phyloP scores from a whole-genome alignment of 2,329 filamentous ascomycete genomes.

The Pseudopithomyces chartarum region DNA sequence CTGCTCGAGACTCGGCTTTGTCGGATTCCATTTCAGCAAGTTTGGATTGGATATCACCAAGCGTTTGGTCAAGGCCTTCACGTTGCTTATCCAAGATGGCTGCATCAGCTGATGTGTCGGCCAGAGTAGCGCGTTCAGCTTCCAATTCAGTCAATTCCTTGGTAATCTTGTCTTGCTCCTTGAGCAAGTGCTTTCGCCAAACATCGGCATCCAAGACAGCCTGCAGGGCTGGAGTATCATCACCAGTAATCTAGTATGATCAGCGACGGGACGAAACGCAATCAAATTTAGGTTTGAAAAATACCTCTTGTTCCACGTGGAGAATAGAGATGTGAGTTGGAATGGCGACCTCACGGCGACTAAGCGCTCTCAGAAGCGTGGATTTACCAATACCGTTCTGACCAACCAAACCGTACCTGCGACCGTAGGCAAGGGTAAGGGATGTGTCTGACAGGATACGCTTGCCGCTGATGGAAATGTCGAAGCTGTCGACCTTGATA shows the following conservation, averaged over 20 bases:
- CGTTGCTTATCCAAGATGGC: constrained; percentile 82
- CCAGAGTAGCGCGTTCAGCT: constrained; percentile 74
- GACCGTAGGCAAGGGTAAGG: constrained; percentile 86
- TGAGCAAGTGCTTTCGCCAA: constrained; percentile 93
- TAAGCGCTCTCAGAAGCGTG: constrained; percentile 89
- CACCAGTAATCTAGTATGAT: constrained; percentile 74
- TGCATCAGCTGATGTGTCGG: constrained; percentile 90
- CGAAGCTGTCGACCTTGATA: constrained; percentile 95
- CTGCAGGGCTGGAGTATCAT: constrained; percentile 93
- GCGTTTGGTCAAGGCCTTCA: constrained; percentile 86
- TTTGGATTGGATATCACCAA: constrained; percentile 90
- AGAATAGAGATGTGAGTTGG: constrained; percentile 98
- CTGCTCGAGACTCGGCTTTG: constrained; percentile 93
- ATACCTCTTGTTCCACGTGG: constrained; percentile 94
- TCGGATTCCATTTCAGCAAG: constrained; percentile 98
- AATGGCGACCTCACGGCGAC: constrained; percentile 90
- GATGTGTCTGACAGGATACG: constrained; percentile 91
- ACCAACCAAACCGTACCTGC: constrained; percentile 95
- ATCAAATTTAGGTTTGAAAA: constrained; percentile 15
- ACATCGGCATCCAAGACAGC: constrained; percentile 97
- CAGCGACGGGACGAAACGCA: constrained; percentile 12
- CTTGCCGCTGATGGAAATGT: constrained; percentile 87
- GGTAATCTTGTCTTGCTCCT: constrained; percentile 85
- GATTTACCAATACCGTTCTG: constrained; percentile 93
- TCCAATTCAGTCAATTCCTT: constrained; percentile 79